Evolutionary conservation across 805 yeast species (phyloP), one percentile per base, ranked within the genome.

Genomic region (Candida xiaguanensis): DNA sequence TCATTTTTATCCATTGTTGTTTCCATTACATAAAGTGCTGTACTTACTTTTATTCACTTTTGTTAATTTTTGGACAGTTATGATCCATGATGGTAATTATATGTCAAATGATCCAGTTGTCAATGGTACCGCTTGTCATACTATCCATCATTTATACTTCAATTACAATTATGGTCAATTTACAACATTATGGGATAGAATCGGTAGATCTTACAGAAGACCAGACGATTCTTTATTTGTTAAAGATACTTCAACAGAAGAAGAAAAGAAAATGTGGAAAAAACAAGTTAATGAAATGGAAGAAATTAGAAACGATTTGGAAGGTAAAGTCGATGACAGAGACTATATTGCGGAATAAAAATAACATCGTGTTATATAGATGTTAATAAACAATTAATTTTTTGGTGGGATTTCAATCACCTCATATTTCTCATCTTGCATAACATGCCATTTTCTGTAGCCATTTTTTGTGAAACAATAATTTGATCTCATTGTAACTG

Each of bases 121-220:
- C 49, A 93, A 93, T 64, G 99, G 99, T 54, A 90, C 98, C 13
- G 99, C 99, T 5, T 91, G 98, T 65, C 99, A 93, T 69, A 90
- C 99, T 1, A 81, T 91, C 34, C 99, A 93, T 65, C 99, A 93
- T 60, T 68, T 93, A 52, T 93, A 93, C 68, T 93, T 93, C 79
- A 91, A 91, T 74, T 93, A 93, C 69, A 93, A 93, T 72, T 93
- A 90, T 59, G 99, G 99, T 28, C 99, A 93, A 68, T 93, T 91
- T 70, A 90, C 98, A 34, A 93, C 99, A 13, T 71, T 93, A 49
- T 93, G 99, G 99, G 99, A 93, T 63, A 82, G 99, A 67, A 67
- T 93, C 42, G 98, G 98, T 38, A 85, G 89, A 34, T 80, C 95
- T 19, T 90, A 93, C 67, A 84, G 98, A 66, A 77, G 80, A 52